These are phyloP conservation scores for Tolypocladium amazonense DNA, from an alignment of 2,329 filamentous ascomycete species.

Conservation along the genomic window DNA sequence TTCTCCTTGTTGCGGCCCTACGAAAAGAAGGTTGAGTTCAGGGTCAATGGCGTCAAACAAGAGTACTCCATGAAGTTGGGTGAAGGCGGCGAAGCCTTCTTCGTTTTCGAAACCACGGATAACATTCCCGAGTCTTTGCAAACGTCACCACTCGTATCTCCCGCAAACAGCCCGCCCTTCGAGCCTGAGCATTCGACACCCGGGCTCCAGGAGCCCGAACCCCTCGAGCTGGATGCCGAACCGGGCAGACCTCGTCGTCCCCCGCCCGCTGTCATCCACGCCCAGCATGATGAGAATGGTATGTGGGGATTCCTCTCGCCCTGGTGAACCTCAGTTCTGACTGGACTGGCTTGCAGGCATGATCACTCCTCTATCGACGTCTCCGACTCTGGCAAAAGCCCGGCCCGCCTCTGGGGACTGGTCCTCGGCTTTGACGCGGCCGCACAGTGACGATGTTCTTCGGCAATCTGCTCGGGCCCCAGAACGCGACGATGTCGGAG, in stretches of 20 bases:
- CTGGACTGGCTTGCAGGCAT: conserved; percentile 22
- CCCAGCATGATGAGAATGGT: conserved; percentile 18
- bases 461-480: conserved; percentile 31
- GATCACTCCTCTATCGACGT: conserved; percentile 42
- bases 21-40: conserved; percentile 98
- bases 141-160: conserved; percentile 88
- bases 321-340: neutral
- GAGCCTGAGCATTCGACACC: conserved; percentile 20
- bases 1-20: conserved; percentile 90
- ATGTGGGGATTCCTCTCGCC: conserved; percentile 2
- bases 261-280: conserved; percentile 29
- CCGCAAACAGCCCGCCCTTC: conserved; percentile 72
- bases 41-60: conserved; percentile 84
- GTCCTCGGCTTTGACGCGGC: conserved; percentile 31
- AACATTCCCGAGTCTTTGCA: conserved; percentile 88
- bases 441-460: conserved; percentile 45
- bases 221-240: conserved; percentile 51
- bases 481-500: conserved; percentile 23
- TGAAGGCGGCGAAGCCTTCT: conserved; percentile 95
- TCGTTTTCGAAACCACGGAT: conserved; percentile 92
- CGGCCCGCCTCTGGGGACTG: conserved; percentile 41
- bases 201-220: conserved; percentile 56
- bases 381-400: conserved; percentile 37
- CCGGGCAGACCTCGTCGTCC: conserved; percentile 28
- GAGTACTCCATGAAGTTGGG: conserved; percentile 97